phyloP scores from a whole-genome alignment of 2,329 filamentous ascomycete genomes.

The Aspergillus texensis region DNA sequence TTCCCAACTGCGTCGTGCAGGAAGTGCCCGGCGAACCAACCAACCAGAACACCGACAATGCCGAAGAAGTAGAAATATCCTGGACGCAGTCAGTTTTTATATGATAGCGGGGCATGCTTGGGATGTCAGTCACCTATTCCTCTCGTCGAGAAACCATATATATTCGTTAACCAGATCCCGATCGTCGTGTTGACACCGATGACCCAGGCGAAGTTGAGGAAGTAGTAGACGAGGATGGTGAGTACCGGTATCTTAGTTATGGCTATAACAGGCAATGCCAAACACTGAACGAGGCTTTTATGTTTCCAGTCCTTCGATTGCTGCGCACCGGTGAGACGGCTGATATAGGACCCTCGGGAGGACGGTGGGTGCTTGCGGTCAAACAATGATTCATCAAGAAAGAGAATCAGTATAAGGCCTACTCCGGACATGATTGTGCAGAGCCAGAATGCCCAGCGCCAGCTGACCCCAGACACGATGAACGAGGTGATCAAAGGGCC shows the following conservation, averaged over 20 bases:
- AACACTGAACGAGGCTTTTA: slow-evolving; percentile 47
- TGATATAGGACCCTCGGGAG: slow-evolving; percentile 11
- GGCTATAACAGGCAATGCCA: slow-evolving; percentile 42
- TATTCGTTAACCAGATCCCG: slow-evolving; percentile 51
- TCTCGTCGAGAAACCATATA: slow-evolving; percentile 52
- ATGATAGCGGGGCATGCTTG: not conserved
- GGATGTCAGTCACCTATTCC: slow-evolving; percentile 48
- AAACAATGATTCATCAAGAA: slow-evolving; percentile 34
- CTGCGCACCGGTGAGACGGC: slow-evolving; percentile 28
- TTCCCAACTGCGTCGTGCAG: slow-evolving; percentile 55
- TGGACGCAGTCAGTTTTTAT: slow-evolving; percentile 6
- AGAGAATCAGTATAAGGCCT: slow-evolving; percentile 24
- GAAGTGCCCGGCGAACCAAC: slow-evolving; percentile 53
- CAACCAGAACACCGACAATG: slow-evolving; percentile 55
- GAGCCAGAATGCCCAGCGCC: slow-evolving; percentile 34
- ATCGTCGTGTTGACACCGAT: slow-evolving; percentile 60
- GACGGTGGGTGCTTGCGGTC: slow-evolving; percentile 17
- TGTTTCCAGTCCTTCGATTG: slow-evolving; percentile 28
- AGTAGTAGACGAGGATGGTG: slow-evolving; percentile 33
- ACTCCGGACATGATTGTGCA: slow-evolving; percentile 24
- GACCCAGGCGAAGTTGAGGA: slow-evolving; percentile 45
- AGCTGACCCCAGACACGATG: slow-evolving; percentile 48
- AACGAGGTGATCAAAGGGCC: slow-evolving; percentile 51
- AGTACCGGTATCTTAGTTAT: slow-evolving; percentile 37
- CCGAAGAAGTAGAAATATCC: slow-evolving; percentile 59